Conservation (phyloP, 2,329 filamentous ascomycete genomes). For the Epichloe uncinata region DNA sequence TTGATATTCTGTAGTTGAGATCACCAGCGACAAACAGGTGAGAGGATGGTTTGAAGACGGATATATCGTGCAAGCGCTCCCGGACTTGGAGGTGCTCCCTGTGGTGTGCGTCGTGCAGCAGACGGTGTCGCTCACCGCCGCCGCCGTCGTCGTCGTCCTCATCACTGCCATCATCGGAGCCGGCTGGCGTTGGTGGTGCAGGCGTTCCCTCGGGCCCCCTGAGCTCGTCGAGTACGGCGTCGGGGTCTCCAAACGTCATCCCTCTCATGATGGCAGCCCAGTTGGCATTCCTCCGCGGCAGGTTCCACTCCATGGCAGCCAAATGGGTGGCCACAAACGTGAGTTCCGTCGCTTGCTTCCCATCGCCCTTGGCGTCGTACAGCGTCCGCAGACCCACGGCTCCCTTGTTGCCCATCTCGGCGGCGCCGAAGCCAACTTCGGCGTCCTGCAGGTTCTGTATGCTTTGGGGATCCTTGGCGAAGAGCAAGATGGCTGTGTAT, state of each 20-base stretch:
- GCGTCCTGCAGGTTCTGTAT: conserved; percentile 58
- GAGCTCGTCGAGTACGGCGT: conserved; percentile 21
- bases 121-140: conserved; percentile 14
- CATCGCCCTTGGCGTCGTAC: conserved; percentile 26
- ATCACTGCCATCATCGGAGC: conserved; percentile 7
- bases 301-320: conserved; percentile 72
- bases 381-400: conserved; percentile 67
- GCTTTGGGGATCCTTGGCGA: conserved; percentile 50
- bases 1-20: conserved; percentile 83
- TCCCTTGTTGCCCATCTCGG: conserved; percentile 91
- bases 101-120: conserved; percentile 23
- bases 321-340: conserved; percentile 85
- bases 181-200: conserved; percentile 1
- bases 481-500: conserved; percentile 82
- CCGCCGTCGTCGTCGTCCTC: conserved; percentile 14
- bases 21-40: conserved; percentile 84
- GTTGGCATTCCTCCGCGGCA: conserved; percentile 66
- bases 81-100: conserved; percentile 24
- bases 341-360: conserved; percentile 41
- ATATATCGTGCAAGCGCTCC: conserved; percentile 38
- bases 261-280: conserved; percentile 75
- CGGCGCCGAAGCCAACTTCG: conserved; percentile 70
- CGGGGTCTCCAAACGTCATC: conserved; percentile 57
- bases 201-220: conserved; percentile 5
- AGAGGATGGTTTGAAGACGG: conserved; percentile 60